phyloP scores from a whole-genome alignment of 345 rosid genomes.

The Citrus sp. region DNA sequence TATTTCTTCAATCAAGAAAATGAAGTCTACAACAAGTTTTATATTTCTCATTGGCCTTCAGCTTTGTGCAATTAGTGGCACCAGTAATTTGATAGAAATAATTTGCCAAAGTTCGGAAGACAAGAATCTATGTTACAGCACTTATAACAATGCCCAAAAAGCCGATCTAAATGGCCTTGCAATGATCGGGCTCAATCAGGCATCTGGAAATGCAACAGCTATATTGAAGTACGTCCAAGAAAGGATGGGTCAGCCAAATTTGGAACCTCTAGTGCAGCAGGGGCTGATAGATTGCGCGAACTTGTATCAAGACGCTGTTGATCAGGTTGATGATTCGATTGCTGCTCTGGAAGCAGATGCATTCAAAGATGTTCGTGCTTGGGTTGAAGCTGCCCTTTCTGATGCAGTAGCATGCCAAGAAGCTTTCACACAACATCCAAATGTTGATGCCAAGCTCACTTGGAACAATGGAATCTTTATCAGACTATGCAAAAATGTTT shows the following conservation, averaged over 20 bases:
- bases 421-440: conserved; percentile 20
- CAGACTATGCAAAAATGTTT: conserved; percentile 42
- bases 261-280: conserved; percentile 53
- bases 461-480: conserved; percentile 32
- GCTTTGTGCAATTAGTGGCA: neutral
- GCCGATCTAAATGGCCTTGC: conserved; percentile 44
- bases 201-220: conserved; percentile 41
- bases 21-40: conserved; percentile 19
- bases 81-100: conserved; percentile 8
- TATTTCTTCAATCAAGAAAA: conserved; percentile 2
- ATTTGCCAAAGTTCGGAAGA: conserved; percentile 39
- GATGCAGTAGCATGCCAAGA: conserved; percentile 42
- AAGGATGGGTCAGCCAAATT: conserved; percentile 10
- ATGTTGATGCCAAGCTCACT: conserved; percentile 23
- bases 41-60: conserved; percentile 19
- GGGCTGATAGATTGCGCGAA: conserved; percentile 57
- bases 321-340: conserved; percentile 58
- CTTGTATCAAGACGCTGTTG: conserved; percentile 44
- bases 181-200: conserved; percentile 45
- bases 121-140: conserved; percentile 45
- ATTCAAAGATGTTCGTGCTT: conserved; percentile 30
- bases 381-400: conserved; percentile 45
- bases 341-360: conserved; percentile 44
- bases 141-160: conserved; percentile 34
- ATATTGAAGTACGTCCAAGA: conserved; percentile 37